Evolutionary conservation across 2,329 filamentous ascomycete genomes (phyloP).

Genomic region (Epicoccum nigrum): DNA sequence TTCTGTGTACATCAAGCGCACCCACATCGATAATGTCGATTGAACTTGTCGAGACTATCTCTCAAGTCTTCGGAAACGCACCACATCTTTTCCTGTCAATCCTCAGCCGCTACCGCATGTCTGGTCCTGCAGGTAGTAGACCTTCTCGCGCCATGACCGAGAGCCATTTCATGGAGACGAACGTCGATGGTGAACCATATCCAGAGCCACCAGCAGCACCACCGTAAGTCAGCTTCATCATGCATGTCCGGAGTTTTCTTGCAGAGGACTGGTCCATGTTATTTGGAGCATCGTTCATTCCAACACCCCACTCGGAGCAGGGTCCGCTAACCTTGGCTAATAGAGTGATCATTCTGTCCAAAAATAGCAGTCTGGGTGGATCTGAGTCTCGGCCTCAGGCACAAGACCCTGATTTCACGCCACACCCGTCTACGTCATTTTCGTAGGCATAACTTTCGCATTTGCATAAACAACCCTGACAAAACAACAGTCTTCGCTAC

Average conservation of each 20-base stretch:
- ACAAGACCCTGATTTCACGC: conserved; percentile 27
- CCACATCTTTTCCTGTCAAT: conserved; percentile 6
- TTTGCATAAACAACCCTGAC: conserved; percentile 10
- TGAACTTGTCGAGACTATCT: background rate
- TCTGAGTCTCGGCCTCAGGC: conserved; percentile 28
- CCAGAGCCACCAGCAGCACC: conserved; percentile 37
- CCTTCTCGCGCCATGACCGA: background rate
- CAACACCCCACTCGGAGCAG: background rate
- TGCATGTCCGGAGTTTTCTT: background rate
- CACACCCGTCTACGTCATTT: conserved; percentile 32
- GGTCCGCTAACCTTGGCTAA: conserved; percentile 17
- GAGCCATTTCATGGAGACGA: background rate
- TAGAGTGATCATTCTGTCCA: conserved; percentile 35
- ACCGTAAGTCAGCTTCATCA: conserved; percentile 28
- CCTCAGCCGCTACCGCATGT: conserved; percentile 1
- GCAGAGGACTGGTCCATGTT: conserved; percentile 3
- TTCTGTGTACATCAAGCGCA: background rate
- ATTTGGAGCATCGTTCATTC: conserved; percentile 1
- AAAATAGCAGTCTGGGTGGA: conserved; percentile 23
- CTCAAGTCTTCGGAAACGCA: conserved; percentile 2
- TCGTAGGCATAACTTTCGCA: conserved; percentile 24
- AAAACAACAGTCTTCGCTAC: conserved; percentile 6
- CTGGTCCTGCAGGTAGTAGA: background rate
- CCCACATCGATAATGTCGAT: background rate
- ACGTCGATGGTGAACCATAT: conserved; percentile 16